These are phyloP conservation scores for Ligustrum vulgare DNA, from an alignment of 257 asterid genomes.

Conservation along the genomic window DNA sequence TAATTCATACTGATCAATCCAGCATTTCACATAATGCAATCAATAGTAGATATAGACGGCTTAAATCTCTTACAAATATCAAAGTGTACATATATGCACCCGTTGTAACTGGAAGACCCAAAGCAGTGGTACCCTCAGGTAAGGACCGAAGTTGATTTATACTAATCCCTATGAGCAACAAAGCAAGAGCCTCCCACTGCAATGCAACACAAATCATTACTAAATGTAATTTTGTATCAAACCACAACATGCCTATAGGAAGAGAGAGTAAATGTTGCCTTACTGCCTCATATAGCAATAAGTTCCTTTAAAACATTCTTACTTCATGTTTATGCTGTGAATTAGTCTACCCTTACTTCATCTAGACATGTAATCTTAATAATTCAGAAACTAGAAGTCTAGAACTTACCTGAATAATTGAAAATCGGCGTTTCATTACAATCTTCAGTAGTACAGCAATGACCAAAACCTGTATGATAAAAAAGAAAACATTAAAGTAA, in stretches of 20 bases:
- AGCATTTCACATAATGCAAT: slow-evolving; percentile 12
- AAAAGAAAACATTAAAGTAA: slow-evolving; percentile 4
- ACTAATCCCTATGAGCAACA: slow-evolving; percentile 92
- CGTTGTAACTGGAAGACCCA: slow-evolving; percentile 87
- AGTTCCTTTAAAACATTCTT: slow-evolving; percentile 13
- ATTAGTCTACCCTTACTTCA: not conserved
- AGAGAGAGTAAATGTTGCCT: slow-evolving; percentile 16
- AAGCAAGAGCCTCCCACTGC: slow-evolving; percentile 99
- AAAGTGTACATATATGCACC: slow-evolving; percentile 79
- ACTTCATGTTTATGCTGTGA: not conserved
- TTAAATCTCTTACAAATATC: slow-evolving; percentile 79
- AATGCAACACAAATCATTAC: slow-evolving; percentile 19
- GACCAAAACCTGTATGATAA: slow-evolving; percentile 77
- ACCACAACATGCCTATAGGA: not conserved
- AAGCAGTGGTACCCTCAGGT: slow-evolving; percentile 76
- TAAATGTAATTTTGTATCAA: slow-evolving; percentile 11
- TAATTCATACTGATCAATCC: slow-evolving; percentile 5
- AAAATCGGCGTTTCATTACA: slow-evolving; percentile 87
- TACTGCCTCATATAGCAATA: slow-evolving; percentile 16
- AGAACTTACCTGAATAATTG: slow-evolving; percentile 76
- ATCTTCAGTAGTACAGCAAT: slow-evolving; percentile 88
- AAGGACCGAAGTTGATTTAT: slow-evolving; percentile 88
- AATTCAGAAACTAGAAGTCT: slow-evolving; percentile 24
- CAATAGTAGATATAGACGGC: slow-evolving; percentile 22
- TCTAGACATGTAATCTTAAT: slow-evolving; percentile 3